Percentiles rank a stretch among this genome's conserved stretches.
phyloP scores from a whole-genome alignment of 2,329 filamentous ascomycete genomes.

The Alternaria burnsii region DNA sequence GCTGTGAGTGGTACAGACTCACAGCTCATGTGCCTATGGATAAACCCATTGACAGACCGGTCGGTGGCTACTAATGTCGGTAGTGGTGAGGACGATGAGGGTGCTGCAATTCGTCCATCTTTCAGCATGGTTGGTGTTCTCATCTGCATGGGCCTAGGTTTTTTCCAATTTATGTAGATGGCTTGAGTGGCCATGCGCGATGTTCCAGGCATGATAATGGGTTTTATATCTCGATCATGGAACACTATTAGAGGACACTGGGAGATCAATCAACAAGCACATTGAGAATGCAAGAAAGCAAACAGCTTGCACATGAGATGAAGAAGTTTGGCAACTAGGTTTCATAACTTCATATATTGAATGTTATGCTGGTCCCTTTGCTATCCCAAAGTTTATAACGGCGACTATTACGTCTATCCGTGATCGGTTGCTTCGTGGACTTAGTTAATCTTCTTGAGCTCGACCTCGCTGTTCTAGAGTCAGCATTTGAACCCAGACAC shows the following conservation, averaged over 20 bases:
- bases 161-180: neutral
- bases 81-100: neutral
- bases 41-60: neutral
- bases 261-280: neutral
- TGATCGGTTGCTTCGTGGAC: neutral
- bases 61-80: neutral
- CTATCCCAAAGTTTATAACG: neutral
- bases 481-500: conserved; percentile 1
- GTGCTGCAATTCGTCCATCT: neutral
- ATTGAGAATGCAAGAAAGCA: neutral
- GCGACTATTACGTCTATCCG: neutral
- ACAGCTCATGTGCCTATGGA: conserved; percentile 1
- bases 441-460: conserved; percentile 48
- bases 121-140: neutral
- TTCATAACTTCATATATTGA: neutral
- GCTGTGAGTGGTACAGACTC: neutral
- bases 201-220: neutral
- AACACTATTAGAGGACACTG: neutral
- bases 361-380: neutral
- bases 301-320: neutral
- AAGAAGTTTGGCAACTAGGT: neutral
- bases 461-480: conserved; percentile 35
- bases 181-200: neutral
- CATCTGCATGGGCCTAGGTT: no score
- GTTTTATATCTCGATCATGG: neutral